Conservation (phyloP, 2,329 filamentous ascomycete species). For the Neurospora crassa region DNA sequence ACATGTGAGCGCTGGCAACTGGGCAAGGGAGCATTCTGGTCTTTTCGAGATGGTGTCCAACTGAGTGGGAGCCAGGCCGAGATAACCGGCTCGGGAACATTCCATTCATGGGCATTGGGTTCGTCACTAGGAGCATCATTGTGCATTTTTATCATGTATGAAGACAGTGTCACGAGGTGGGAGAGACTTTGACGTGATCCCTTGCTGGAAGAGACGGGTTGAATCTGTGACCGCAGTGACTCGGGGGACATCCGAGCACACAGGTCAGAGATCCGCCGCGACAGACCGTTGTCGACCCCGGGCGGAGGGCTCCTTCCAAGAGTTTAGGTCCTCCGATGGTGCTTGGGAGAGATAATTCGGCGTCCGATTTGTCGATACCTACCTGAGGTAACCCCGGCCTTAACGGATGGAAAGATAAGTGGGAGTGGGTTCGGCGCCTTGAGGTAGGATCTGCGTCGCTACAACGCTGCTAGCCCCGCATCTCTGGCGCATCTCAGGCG, state of each 20-base stretch:
- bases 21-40: neutral
- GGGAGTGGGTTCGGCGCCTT: neutral
- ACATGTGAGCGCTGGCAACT: neutral
- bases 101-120: neutral
- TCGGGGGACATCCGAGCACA: neutral
- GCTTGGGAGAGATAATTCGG: neutral
- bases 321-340: neutral
- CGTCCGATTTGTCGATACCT: neutral
- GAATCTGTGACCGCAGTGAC: neutral
- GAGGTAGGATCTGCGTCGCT: neutral
- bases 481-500: neutral
- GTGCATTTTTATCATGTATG: neutral
- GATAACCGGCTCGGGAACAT: neutral
- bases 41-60: neutral
- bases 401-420: neutral
- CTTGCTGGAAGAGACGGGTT: neutral
- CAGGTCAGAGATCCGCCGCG: neutral
- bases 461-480: neutral
- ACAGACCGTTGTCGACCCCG: neutral
- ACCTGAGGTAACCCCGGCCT: neutral
- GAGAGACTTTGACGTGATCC: neutral
- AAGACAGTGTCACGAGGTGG: neutral
- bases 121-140: neutral
- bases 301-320: neutral
- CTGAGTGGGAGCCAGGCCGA: neutral